A percentile compares a stretch with the other conserved stretches of the same genome.
These are phyloP conservation scores for Protea cynaroides DNA, from an alignment of 164 flowering plant species.

Conservation along the genomic window DNA sequence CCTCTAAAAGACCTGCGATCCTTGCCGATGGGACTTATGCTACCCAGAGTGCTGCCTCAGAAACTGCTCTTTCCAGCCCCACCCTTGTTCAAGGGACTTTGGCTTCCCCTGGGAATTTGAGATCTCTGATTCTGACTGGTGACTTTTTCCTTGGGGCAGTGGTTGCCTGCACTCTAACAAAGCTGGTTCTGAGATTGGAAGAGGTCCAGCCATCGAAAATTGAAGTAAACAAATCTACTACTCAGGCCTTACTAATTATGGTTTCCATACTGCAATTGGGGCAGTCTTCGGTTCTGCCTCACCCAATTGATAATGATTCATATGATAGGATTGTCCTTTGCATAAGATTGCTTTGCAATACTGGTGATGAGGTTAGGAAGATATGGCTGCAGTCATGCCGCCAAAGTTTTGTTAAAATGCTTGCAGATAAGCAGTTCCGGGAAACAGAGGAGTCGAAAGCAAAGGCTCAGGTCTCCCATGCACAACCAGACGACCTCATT, in stretches of 20 bases:
- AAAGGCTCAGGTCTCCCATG: conserved; percentile 74
- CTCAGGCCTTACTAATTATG: conserved; percentile 62
- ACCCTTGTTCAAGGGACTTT: conserved; percentile 67
- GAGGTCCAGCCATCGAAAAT: conserved; percentile 80
- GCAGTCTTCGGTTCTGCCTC: conserved; percentile 68
- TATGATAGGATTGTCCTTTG: conserved; percentile 76
- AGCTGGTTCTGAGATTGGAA: conserved; percentile 78
- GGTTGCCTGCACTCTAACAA: conserved; percentile 78
- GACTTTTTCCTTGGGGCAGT: conserved; percentile 95
- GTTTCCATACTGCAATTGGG: conserved; percentile 91
- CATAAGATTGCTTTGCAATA: conserved; percentile 72
- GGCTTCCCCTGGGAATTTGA: conserved; percentile 70
- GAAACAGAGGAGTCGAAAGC: conserved; percentile 89
- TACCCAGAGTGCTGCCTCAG: conserved; percentile 93
- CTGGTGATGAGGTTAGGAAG: conserved; percentile 68
- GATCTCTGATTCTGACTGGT: conserved; percentile 79
- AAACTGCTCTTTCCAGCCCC: conserved; percentile 75
- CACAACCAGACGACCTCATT: conserved; percentile 96
- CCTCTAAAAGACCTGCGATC: conserved; percentile 83
- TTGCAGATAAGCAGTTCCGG: conserved; percentile 82
- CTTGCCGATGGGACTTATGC: conserved; percentile 99
- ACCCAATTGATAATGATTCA: conserved; percentile 92
- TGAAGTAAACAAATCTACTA: conserved; percentile 69
- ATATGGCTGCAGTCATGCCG: conserved; percentile 90
- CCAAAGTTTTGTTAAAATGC: conserved; percentile 88